Base-by-base conservation (phyloP, 2,329 filamentous ascomycete species). In the Niveomyces coronatus region DNA sequence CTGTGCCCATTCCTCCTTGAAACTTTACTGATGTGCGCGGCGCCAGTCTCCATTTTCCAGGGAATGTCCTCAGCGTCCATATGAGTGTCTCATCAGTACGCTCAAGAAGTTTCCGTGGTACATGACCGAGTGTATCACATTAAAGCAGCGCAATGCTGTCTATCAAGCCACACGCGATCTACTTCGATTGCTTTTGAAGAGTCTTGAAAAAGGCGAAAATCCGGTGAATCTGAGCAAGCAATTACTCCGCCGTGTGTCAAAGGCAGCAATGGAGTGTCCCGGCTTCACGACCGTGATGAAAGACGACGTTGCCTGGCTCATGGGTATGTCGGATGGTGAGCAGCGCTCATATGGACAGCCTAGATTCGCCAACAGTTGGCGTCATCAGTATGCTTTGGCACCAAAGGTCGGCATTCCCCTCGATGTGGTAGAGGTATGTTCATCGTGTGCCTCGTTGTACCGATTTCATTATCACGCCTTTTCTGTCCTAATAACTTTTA, bases 11-110 rank as follows among this genome's bases (percentile, higher is more conserved):
- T 8, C 14, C n/a, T 8, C 4, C 14, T 29, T 30, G 19, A 16
- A 13, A 16, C 23, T 22, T 23, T 14, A 30, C 47, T 45, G 15
- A 46, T 31, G 15, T 13, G n/a, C 3, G 19, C 11, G 5, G 1
- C 33, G 13, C 4, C 36, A 79, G 74, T 75, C 74, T 10, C 70
- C 71, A 0, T 81, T 74, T 50, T 68, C 72, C 8, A 67, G 64
- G 40, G 66, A 76, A 18, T 79, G 74, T 46, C 74, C 76, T 0
- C 76, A 82, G 56, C 70, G 78, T 11, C 71, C 76, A 2, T 81
- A 72, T 40, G 78, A 82, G 58, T 76, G 68, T 51, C 61, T 82
- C 49, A 77, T 82, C 47, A 78, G 73, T 52, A 79, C 71, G 1
- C 51, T 77, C 26, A 68, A 67, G 43, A 76, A 81, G 61, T 66